Percentiles rank a stretch among this genome's conserved stretches.
Conservation (phyloP, 108 stramenopile species). For the Skeletonema marinoi region DNA sequence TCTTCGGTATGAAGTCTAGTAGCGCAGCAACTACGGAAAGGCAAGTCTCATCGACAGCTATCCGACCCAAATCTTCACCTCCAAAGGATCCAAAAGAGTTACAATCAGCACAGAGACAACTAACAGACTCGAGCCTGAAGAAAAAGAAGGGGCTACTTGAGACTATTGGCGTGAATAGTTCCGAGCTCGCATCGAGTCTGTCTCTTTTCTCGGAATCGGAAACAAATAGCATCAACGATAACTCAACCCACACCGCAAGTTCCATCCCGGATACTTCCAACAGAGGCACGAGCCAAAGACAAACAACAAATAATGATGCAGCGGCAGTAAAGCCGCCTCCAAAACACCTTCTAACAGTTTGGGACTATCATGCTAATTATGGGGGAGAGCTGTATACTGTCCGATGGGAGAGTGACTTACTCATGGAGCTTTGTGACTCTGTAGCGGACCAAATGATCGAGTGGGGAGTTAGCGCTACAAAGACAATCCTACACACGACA, state of each 20-base stretch:
- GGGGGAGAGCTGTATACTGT: constrained; percentile 87
- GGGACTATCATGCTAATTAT: constrained; percentile 77
- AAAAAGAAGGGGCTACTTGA: constrained; percentile 23
- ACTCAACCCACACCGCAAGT: constrained; percentile 20
- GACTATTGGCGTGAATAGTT: constrained; percentile 20
- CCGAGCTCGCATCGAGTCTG: constrained; percentile 23
- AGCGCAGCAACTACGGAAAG: neutral
- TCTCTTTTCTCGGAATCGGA: constrained; percentile 30
- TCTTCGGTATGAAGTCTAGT: neutral
- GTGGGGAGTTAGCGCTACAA: constrained; percentile 69
- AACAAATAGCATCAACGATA: constrained; percentile 20
- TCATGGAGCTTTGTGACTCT: constrained; percentile 78
- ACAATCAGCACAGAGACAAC: constrained; percentile 36
- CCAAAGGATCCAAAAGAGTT: constrained; percentile 40
- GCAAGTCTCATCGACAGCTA: constrained; percentile 1
- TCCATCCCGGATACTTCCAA: constrained; percentile 11
- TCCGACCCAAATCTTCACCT: constrained; percentile 31
- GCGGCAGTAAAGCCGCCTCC: constrained; percentile 46
- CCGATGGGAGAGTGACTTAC: constrained; percentile 74
- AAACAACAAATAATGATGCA: constrained; percentile 10
- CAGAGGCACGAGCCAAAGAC: neutral
- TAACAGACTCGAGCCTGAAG: constrained; percentile 30
- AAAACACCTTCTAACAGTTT: constrained; percentile 71
- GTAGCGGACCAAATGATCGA: constrained; percentile 79
- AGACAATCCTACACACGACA: constrained; percentile 78